Evolutionary conservation across 305 asterid species (phyloP), one percentile per base, ranked within the genome.

Genomic region (Solanum chacoense): DNA sequence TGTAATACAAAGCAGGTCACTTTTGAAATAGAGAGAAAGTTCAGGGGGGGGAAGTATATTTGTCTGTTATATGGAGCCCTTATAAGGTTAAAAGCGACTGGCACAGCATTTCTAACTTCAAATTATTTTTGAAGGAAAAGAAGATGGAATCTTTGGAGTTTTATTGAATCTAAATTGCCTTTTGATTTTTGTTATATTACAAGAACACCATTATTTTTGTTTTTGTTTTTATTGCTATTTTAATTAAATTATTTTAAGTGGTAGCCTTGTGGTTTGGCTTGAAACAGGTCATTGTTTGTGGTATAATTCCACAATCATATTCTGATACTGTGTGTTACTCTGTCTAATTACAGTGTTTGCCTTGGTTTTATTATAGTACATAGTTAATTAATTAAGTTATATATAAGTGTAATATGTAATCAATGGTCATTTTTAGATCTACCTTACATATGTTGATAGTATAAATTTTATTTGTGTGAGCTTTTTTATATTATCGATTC

Each of bases 141-240:
- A 72, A 73, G 88, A 91, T 88, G 90, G 91, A 89, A 87, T 87
- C 18, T 89, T 91, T 92, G 94, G 83, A 88, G 34, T 22, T 85
- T 85, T 69, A 26, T 63, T 40, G n/a, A 55, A 5, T 26, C 20
- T 13, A 81, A 79, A 83, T 84, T 6, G 85, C 79, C 90, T 84
- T 85, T 59, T 77, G 36, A n/a, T 77, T 84, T 77, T 35, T 50
- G 88, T 76, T 80, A n/a, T 89, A 76, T 85, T 89, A 36, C 88
- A 32, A 67, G 32, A 87, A 72, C 78, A 87, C 92, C 88, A 86
- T 86, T 86, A 20, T 69, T 86, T 85, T 72, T 86, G 24, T 40
- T 72, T 65, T 4, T 40, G 22, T 31, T 31, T 31, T 55, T 84
- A 80, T 29, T 20, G 9, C 22, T 20, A 12, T 29, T 20, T 50